phyloP scores from a whole-genome alignment of 2,329 filamentous ascomycete genomes.

The Aspergillus aculeatus region DNA sequence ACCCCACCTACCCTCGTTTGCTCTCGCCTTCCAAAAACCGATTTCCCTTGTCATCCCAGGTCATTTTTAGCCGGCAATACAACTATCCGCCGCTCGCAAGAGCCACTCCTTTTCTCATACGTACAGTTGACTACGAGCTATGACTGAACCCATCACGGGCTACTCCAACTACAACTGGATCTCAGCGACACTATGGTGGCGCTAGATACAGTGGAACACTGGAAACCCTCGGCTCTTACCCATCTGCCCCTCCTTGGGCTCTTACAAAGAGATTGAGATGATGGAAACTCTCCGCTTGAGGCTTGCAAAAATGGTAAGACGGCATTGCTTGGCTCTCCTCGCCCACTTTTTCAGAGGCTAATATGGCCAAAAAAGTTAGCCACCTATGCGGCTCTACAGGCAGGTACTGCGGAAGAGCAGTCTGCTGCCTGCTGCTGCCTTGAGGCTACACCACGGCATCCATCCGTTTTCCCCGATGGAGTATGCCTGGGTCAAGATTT shows the following conservation, averaged over 20 bases:
- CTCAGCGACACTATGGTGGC: neutral
- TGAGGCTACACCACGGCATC: conserved; percentile 1
- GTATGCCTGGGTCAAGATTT: neutral
- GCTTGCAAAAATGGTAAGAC: neutral
- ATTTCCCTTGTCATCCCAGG: neutral
- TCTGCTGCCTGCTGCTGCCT: conserved; percentile 6
- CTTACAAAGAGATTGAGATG: neutral
- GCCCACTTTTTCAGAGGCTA: neutral
- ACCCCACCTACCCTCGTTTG: neutral
- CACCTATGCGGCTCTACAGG: conserved; percentile 2
- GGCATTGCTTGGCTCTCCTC: conserved; percentile 1
- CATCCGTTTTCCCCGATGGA: conserved; percentile 2
- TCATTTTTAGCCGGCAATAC: neutral
- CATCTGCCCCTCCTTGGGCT: neutral
- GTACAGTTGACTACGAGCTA: neutral
- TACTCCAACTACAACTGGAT: neutral
- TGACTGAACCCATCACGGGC: neutral
- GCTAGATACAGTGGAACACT: neutral
- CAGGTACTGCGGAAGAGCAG: neutral
- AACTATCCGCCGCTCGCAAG: neutral
- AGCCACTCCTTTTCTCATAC: neutral
- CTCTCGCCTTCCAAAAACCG: too few species aligned
- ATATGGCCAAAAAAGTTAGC: neutral
- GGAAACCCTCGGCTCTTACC: neutral
- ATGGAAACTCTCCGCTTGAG: neutral